These are phyloP conservation scores for Geotrichum klebahnii DNA, from an alignment of 1,139 yeast genomes.

Conservation along the genomic window DNA sequence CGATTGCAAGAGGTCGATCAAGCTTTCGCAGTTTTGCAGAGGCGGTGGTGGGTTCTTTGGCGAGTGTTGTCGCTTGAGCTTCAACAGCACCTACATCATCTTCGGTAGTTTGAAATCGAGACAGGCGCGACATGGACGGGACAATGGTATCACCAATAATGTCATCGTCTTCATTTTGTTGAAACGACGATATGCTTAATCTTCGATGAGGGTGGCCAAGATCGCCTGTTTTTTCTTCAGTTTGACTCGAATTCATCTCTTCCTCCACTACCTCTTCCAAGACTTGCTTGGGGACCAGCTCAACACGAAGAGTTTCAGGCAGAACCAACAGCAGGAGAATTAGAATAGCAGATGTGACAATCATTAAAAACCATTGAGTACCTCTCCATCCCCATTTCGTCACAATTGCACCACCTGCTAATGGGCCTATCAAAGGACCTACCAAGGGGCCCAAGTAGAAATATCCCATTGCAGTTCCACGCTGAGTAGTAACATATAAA, in stretches of 20 bases:
- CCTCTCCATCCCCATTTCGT: conserved; percentile 82
- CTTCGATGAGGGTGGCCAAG: background rate
- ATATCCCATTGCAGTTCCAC: conserved; percentile 79
- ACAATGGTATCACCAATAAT: conserved; percentile 10
- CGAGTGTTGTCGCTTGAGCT: background rate
- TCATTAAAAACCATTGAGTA: conserved; percentile 80
- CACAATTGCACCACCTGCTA: conserved; percentile 73
- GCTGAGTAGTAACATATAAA: conserved; percentile 57
- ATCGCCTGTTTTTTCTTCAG: background rate
- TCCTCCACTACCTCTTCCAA: conserved; percentile 26
- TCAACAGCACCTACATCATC: background rate
- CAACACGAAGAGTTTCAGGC: conserved; percentile 62
- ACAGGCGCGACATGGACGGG: conserved; percentile 6
- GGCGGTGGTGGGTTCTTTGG: conserved; percentile 3
- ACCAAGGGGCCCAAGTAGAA: conserved; percentile 77
- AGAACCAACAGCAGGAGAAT: conserved; percentile 51
- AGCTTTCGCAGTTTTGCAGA: conserved; percentile 8
- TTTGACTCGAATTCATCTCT: background rate
- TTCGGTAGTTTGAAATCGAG: background rate
- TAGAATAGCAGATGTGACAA: conserved; percentile 55
- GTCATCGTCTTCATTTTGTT: background rate
- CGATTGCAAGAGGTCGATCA: conserved; percentile 1
- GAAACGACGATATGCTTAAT: background rate
- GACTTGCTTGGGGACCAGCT: conserved; percentile 8
- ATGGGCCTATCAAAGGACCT: conserved; percentile 79